Evolutionary conservation across 2,329 filamentous ascomycete genomes (phyloP), one percentile per base, ranked within the genome.

Genomic region (Graphilbum ipis-grandicollis): DNA sequence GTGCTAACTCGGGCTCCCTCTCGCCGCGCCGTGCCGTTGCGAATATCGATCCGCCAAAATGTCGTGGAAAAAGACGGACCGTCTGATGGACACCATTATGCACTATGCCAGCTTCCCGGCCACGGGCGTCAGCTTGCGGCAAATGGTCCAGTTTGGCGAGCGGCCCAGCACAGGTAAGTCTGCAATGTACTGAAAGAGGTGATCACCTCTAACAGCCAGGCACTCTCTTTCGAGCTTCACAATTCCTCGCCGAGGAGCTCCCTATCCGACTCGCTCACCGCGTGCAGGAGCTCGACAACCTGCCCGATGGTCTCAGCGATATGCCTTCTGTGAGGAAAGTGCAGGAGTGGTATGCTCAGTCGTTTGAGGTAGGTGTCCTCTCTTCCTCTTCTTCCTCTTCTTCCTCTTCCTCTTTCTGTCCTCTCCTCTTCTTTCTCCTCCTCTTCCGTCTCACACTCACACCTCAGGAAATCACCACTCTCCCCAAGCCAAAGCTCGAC

Each of bases 131-230:
- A 94, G 86, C 56, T 68, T 98, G 59, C 75, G 90, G 56, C 90
- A 98, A 68, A 98, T 98, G 90, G 88, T 96, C 41, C 88, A 96
- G 58, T 96, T 96, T 57, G 88, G 88, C 53, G 85, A 93, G 64
- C 82, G 76, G 56, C 86, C 88, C 37, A 94, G 86, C 14, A 82
- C 77, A 49, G 84, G 83, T 90, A 65, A 51, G 69, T 57, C 39
- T 31, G n/a, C 21, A 23, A 7, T 28, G 18, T 15, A 23, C 6
- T 23, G 21, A 10, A 23, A 6, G 21, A 5, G 6, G 21, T 23
- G 14, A 28, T 25, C 8, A 12, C 23, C 8, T 25, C 15, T 25
- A 4, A 17, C 25, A 12, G 13, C 31, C 49, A 90, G 88, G 88
- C 47, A 98, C 90, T 37, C 68, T 98, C 39, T 98, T 96, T 63